A percentile compares a stretch with the other conserved stretches of the same genome.
Conservation (phyloP, 163 green algal genomes). For the Trebouxia gelatinosa region DNA sequence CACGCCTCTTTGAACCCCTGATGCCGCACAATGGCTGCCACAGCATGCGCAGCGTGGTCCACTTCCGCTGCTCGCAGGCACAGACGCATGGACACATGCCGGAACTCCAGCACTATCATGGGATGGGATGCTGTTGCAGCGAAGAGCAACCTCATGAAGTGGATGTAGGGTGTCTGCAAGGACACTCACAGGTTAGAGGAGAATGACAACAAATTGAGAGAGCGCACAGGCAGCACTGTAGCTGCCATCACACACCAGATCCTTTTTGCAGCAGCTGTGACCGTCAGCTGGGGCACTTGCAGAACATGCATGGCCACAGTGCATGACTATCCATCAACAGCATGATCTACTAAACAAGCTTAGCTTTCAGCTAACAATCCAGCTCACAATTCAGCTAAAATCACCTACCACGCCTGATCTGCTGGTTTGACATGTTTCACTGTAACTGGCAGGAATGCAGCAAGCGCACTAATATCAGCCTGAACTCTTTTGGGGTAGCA, state of each 20-base stretch:
- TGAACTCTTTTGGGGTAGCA: background rate
- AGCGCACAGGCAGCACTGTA: background rate
- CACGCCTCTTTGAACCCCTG: conserved; percentile 39
- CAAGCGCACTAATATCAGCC: too few relatives aligned
- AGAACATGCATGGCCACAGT: too few relatives aligned
- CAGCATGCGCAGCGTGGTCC: conserved; percentile 46
- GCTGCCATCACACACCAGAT: background rate
- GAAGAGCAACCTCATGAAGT: conserved; percentile 44
- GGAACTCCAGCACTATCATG: conserved; percentile 43
- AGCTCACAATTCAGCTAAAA: too few relatives aligned
- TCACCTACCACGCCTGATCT: too few relatives aligned
- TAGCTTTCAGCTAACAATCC: too few relatives aligned
- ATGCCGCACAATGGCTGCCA: conserved; percentile 34
- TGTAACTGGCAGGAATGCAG: too few relatives aligned
- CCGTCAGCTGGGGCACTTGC: too few relatives aligned
- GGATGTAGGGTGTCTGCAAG: conserved; percentile 57
- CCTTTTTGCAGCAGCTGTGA: background rate
- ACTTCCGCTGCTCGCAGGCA: conserved; percentile 35
- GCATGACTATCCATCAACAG: too few relatives aligned
- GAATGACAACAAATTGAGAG: background rate
- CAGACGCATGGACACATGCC: conserved; percentile 41
- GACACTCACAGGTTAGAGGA: background rate
- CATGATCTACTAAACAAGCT: too few relatives aligned
- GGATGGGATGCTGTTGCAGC: conserved; percentile 32
- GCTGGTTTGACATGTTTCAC: too few relatives aligned